phyloP scores from a whole-genome alignment of 2,329 filamentous ascomycete species.

The Talaromyces sp. region DNA sequence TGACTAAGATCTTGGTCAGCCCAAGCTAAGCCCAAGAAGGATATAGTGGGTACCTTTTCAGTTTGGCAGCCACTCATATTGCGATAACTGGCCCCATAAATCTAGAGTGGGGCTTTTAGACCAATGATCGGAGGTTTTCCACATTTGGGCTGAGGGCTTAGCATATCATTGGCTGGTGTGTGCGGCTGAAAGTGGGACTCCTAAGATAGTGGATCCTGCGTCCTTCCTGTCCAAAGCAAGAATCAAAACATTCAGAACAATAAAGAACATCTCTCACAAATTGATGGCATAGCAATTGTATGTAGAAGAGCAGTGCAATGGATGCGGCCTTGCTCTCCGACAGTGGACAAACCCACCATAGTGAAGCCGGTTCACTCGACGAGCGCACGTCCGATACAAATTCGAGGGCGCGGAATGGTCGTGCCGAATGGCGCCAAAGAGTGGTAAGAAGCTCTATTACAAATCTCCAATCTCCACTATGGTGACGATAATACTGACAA shows the following conservation, averaged over 20 bases:
- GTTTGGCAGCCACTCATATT: not conserved
- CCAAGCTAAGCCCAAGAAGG: not conserved
- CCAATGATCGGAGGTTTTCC: not conserved
- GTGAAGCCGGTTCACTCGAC: not conserved
- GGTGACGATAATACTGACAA: not conserved
- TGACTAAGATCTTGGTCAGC: not conserved
- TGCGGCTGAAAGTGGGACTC: not conserved
- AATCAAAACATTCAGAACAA: not conserved
- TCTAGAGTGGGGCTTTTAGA: not conserved
- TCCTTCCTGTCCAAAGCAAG: not conserved
- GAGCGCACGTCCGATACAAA: not conserved
- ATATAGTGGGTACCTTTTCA: not conserved
- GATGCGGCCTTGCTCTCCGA: not conserved
- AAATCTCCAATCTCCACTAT: not conserved
- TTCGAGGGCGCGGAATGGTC: not conserved
- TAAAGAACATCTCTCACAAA: not conserved
- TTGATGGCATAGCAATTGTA: not conserved
- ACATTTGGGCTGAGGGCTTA: not conserved
- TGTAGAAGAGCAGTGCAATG: not conserved
- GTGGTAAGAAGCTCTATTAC: conserved; percentile 1
- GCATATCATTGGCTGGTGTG: not conserved
- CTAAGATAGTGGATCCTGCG: not conserved
- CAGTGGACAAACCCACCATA: too few relatives aligned
- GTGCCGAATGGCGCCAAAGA: not conserved
- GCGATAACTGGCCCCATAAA: not conserved